Evolutionary conservation across 2,329 filamentous ascomycete species (phyloP).

Genomic region (Aspergillus pseudotamarii): DNA sequence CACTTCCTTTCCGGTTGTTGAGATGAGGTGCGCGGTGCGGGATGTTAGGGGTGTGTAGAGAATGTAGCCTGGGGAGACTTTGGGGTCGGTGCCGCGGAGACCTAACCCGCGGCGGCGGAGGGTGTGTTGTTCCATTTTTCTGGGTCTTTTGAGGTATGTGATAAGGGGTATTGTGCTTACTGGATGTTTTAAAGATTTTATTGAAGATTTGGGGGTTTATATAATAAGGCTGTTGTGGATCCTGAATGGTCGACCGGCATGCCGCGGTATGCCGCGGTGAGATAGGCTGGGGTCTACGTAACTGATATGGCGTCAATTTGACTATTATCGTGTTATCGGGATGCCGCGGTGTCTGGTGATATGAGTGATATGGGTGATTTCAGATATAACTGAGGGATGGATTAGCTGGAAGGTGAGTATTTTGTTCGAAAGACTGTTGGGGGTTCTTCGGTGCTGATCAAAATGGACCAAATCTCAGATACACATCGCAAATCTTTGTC

Average conservation of each 20-base stretch:
- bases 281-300: conserved; percentile 18
- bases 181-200: too few relatives aligned
- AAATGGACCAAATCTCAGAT: conserved; percentile 5
- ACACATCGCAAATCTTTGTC: conserved; percentile 1
- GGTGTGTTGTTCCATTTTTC: conserved; percentile 48
- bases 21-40: conserved; percentile 43
- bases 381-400: not conserved
- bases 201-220: not conserved
- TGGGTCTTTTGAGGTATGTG: not conserved
- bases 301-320: conserved; percentile 23
- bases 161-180: rapidly evolving
- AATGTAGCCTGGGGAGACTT: conserved; percentile 45
- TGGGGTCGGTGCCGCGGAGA: conserved; percentile 40
- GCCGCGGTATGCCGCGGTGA: conserved; percentile 27
- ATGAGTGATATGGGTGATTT: not conserved
- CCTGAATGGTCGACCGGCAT: conserved; percentile 20
- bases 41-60: conserved; percentile 48
- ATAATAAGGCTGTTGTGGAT: not conserved
- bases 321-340: conserved; percentile 21
- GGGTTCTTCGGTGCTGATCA: not conserved
- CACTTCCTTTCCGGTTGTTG: conserved; percentile 46
- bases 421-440: not conserved
- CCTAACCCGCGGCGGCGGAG: conserved; percentile 47
- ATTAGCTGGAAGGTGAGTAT: not conserved
- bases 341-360: conserved; percentile 6